Base-by-base conservation (phyloP, 2,329 filamentous ascomycete species). In the Sporothrix protearum region DNA sequence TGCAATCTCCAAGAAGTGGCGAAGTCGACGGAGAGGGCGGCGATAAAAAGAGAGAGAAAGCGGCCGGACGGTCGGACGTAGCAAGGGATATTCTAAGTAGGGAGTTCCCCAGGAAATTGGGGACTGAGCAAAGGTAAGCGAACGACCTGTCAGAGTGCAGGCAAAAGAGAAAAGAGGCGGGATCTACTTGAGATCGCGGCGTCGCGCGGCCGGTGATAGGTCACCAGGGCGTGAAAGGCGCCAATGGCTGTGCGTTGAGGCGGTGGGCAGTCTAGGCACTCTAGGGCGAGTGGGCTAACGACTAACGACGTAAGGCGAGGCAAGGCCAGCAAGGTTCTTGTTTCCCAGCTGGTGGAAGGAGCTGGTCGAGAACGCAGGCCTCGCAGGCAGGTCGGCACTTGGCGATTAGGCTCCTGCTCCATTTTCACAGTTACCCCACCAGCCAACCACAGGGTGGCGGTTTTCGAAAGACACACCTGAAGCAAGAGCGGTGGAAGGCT, bases 301-400 rank as follows among this genome's bases (percentile, higher is more conserved):
- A 30, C 53, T n/a, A n/a, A n/a, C n/a, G n/a, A n/a, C n/a, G 25
- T 47, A 49, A 45, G 28, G 53, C 19, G 28, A 33, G 39, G 22
- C 4, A 3, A 14, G 66, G 30, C 51, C 70, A 71, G 53, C 70
- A 68, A 30, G 70, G 70, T 71, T 71, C 39, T 42, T 14, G 39
- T 42, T 42, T 42, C 64, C 63, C 63, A 45, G 39, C 39, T 45
- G 5, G 33, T 57, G 4, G 49, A 25, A 51, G 49, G 39, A 3
- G 30, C 28, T 39, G 47, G 19, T 51, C n/a, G 49, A 51, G 49
- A 10, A n/a, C n/a, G n/a, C n/a, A n/a, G n/a, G n/a, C n/a, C 19
- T 22, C 49, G n/a, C n/a, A n/a, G 22, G 8, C 25, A 14, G 25
- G 22, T 53, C n/a, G n/a, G 22, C 49, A 22, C 14, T 51, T 51